These are phyloP conservation scores for Nepenthes alata DNA, from an alignment of 179 eudicot species.

Conservation along the genomic window DNA sequence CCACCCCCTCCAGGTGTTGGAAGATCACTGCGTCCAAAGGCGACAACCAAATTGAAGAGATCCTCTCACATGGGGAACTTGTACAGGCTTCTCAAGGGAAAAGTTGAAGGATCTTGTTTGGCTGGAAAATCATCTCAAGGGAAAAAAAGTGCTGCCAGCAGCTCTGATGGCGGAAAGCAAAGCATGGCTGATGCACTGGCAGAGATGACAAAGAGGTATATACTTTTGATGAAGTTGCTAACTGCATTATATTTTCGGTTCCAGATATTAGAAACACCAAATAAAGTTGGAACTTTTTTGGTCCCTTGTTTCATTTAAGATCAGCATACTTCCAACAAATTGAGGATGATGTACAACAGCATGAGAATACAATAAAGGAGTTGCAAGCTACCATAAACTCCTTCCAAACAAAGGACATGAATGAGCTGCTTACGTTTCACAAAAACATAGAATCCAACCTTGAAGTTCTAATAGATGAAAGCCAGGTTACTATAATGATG, in stretches of 20 bases:
- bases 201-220: conserved; percentile 91
- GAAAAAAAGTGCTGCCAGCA: conserved; percentile 34
- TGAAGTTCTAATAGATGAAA: conserved; percentile 87
- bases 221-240: not conserved
- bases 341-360: conserved; percentile 70
- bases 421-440: conserved; percentile 71
- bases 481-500: conserved; percentile 39
- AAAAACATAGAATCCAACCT: conserved; percentile 61
- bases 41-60: conserved; percentile 64
- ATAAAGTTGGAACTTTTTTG: not conserved
- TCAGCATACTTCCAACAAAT: conserved; percentile 86
- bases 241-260: not conserved
- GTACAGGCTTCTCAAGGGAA: conserved; percentile 67
- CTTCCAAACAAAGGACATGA: conserved; percentile 79
- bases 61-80: conserved; percentile 87
- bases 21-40: conserved; percentile 44
- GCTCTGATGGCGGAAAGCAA: conserved; percentile 51
- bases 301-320: conserved; percentile 19
- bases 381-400: conserved; percentile 36
- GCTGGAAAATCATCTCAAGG: conserved; percentile 50
- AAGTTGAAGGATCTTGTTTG: conserved; percentile 75
- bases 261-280: not conserved
- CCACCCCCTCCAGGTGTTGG: conserved; percentile 61
- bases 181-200: conserved; percentile 98
- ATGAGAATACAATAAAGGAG: conserved; percentile 51